Evolutionary conservation across 2,329 filamentous ascomycete genomes (phyloP).

Genomic region (Didymellaceae sp.): DNA sequence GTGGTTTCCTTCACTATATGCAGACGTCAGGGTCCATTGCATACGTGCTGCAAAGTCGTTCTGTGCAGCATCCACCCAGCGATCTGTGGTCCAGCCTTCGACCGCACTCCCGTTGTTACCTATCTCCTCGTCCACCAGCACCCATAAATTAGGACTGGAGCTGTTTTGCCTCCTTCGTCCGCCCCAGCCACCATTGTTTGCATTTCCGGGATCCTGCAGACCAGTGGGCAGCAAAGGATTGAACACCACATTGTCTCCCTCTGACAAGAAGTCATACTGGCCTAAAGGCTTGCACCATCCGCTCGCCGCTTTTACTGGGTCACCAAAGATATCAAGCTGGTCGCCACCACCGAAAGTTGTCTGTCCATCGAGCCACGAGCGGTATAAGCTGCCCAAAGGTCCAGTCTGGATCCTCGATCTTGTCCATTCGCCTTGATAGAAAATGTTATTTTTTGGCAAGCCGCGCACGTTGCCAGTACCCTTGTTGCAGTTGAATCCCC

Average conservation of each 20-base stretch:
- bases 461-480: conserved; percentile 17
- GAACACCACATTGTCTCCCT: conserved; percentile 26
- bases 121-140: neutral
- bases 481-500: conserved; percentile 21
- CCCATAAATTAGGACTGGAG: neutral
- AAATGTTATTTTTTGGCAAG: conserved; percentile 12
- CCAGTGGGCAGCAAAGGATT: conserved; percentile 13
- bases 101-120: neutral
- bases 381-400: conserved; percentile 43
- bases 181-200: neutral
- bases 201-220: conserved; percentile 31
- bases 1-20: conserved; percentile 1
- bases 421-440: conserved; percentile 50
- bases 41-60: conserved; percentile 50
- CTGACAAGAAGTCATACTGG: conserved; percentile 16
- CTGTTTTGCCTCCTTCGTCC: conserved; percentile 3
- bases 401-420: conserved; percentile 58
- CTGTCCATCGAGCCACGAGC: conserved; percentile 54
- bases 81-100: conserved; percentile 45
- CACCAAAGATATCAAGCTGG: conserved; percentile 46
- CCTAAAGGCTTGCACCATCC: conserved; percentile 20
- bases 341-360: conserved; percentile 49
- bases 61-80: conserved; percentile 56
- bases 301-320: conserved; percentile 46
- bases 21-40: conserved; percentile 38